Evolutionary conservation across 208 protist species (phyloP).

Genomic region (Leishmania amazonensis): DNA sequence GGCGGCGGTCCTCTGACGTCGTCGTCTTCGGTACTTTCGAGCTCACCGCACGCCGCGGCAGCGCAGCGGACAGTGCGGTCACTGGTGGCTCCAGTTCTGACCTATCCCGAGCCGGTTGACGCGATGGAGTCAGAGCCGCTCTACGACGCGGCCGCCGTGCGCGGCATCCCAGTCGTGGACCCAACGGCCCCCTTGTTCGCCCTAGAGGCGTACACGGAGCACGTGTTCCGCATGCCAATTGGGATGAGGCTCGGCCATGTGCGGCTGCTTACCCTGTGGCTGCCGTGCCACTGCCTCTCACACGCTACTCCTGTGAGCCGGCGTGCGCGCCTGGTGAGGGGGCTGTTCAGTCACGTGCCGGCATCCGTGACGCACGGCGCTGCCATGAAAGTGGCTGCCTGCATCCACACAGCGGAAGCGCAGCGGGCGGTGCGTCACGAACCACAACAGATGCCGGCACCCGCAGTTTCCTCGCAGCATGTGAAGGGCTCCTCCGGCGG

Average conservation of each 20-base stretch:
- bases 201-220: conserved; percentile 26
- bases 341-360: conserved; percentile 27
- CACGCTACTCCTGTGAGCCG: background rate
- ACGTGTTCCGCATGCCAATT: conserved; percentile 15
- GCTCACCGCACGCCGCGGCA: conserved; percentile 1
- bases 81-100: conserved; percentile 9
- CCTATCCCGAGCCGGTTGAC: background rate
- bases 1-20: background rate
- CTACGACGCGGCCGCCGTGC: background rate
- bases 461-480: background rate
- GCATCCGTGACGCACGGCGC: conserved; percentile 14
- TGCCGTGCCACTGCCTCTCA: conserved; percentile 4
- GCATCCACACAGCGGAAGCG: conserved; percentile 2
- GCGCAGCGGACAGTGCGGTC: background rate
- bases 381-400: conserved; percentile 9
- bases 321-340: conserved; percentile 16
- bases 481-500: background rate
- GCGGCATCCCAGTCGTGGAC: conserved; percentile 23
- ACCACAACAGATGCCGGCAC: background rate
- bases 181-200: conserved; percentile 23
- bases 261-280: conserved; percentile 3
- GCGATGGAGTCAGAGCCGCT: background rate
- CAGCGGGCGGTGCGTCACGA: background rate
- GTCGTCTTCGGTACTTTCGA: background rate
- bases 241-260: conserved; percentile 24